Conservation (phyloP, 345 rosid genomes). For the Bruguiera gymnorhiza region DNA sequence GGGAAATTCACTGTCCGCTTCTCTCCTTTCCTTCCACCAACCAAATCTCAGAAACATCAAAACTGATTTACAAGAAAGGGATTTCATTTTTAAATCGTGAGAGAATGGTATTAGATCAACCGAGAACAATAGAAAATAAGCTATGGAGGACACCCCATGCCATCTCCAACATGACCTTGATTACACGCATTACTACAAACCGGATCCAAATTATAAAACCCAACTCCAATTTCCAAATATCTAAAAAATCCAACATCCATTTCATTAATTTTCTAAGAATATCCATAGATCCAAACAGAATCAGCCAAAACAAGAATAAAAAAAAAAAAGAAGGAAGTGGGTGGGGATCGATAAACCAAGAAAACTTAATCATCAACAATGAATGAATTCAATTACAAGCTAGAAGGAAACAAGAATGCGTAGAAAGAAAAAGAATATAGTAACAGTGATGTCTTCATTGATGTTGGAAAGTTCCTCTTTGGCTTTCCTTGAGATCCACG, state of each 20-base stretch:
- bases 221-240: not conserved
- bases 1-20: not conserved
- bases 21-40: not conserved
- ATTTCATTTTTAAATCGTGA: not conserved
- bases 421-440: not conserved
- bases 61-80: too few species aligned
- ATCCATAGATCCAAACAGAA: slow-evolving; percentile 19
- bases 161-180: not conserved
- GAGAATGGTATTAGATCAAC: not conserved
- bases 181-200: not conserved
- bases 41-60: not conserved
- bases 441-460: slow-evolving; percentile 29
- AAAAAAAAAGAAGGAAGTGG: not conserved
- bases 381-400: not conserved
- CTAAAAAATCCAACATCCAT: slow-evolving; percentile 17
- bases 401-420: not conserved
- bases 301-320: not conserved
- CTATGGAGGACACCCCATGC: not conserved
- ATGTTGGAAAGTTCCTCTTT: slow-evolving; percentile 35
- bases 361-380: not conserved
- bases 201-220: not conserved
- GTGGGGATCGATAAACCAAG: slow-evolving; percentile 2
- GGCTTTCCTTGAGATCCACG: slow-evolving; percentile 37
- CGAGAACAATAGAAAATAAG: not conserved
- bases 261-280: slow-evolving; percentile 8